A percentile compares a stretch with the other conserved stretches of the same genome.
These are phyloP conservation scores for Aureobasidium zeae DNA, from an alignment of 2,329 filamentous ascomycete species.

Conservation along the genomic window DNA sequence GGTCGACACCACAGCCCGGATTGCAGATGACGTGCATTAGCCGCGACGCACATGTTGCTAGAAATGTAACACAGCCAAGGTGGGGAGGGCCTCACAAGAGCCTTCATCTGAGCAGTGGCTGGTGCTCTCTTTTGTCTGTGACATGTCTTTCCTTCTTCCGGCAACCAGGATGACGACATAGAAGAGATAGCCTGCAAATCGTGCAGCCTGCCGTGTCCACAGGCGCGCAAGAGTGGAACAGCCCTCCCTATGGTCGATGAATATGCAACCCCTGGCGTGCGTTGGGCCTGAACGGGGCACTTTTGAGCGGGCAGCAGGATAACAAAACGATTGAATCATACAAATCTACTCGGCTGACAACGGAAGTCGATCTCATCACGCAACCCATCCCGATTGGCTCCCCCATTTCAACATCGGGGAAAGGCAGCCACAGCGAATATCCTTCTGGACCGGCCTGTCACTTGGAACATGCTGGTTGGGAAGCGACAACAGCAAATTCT, in stretches of 20 bases:
- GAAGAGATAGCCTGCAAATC: conserved; percentile 1
- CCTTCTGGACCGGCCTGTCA: not conserved
- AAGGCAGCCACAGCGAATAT: not conserved
- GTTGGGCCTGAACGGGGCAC: conserved; percentile 9
- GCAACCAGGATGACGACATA: conserved; percentile 14
- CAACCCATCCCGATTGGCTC: conserved; percentile 13
- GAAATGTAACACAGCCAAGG: conserved; percentile 14
- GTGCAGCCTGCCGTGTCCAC: conserved; percentile 9
- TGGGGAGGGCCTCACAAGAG: conserved; percentile 11
- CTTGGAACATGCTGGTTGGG: too few relatives aligned
- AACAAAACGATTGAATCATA: conserved; percentile 9
- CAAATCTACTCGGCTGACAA: conserved; percentile 14
- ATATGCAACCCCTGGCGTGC: conserved; percentile 9
- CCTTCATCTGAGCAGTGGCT: conserved; percentile 4
- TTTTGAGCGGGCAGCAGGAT: conserved; percentile 11
- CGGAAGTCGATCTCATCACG: conserved; percentile 13
- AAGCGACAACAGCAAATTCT: conserved; percentile 5
- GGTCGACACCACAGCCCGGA: conserved; percentile 5
- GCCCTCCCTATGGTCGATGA: conserved; percentile 2
- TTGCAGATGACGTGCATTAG: conserved; percentile 16
- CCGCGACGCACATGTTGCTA: conserved; percentile 3
- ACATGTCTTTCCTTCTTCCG: conserved; percentile 6
- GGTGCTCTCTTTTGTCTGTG: conserved; percentile 8
- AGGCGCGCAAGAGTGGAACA: conserved; percentile 7
- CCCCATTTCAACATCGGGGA: conserved; percentile 4